Base-by-base conservation (phyloP, 352 stramenopile species). In the Pythium monospermum region DNA sequence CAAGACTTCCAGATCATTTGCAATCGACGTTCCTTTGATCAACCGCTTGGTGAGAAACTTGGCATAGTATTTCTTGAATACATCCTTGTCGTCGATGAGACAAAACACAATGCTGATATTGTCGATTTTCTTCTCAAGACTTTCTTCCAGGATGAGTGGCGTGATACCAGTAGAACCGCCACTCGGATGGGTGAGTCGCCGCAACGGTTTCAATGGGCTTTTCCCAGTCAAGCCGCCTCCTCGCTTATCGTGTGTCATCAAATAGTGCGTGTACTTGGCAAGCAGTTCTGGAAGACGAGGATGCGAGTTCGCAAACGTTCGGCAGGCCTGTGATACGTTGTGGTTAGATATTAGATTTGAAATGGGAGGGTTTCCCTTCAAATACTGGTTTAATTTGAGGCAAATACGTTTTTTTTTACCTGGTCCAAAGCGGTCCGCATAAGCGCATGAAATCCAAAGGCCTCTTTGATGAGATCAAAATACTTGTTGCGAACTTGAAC, bases 61-160 rank as follows among this genome's bases (percentile, higher is more conserved):
- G 2, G 83, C 79, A 48, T 94, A 94, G 49, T 87, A 92, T 40
- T 91, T 91, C 54, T 94, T 91, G 79, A 94, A 94, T 12, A 94
- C 63, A 51, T 94, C 83, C 55, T 94, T 94, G 69, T 94, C 83
- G 27, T 94, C 81, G 40, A 94, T 86, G n/a, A 94, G 65, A 44
- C 81, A 91, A 52, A 94, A 94, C 19, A 94, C 83, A 30, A 92
- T 70, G 12, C 81, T 71, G 22, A 92, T 83, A 32, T 83, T 85
- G 41, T 90, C 76, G 40, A 94, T 86, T 58, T 89, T 91, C 30
- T 74, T 71, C 39, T 94, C 83, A 27, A 92, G 49, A 21, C 50
- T 74, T 26, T 85, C 81, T 35, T 87, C 81, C 27, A 71, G 65
- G 18, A 69, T 35, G 6, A 71, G 43, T 13, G 61, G 55, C 1